Base-by-base conservation (phyloP, 2,329 filamentous ascomycete species). In the Juglanconis oblonga region DNA sequence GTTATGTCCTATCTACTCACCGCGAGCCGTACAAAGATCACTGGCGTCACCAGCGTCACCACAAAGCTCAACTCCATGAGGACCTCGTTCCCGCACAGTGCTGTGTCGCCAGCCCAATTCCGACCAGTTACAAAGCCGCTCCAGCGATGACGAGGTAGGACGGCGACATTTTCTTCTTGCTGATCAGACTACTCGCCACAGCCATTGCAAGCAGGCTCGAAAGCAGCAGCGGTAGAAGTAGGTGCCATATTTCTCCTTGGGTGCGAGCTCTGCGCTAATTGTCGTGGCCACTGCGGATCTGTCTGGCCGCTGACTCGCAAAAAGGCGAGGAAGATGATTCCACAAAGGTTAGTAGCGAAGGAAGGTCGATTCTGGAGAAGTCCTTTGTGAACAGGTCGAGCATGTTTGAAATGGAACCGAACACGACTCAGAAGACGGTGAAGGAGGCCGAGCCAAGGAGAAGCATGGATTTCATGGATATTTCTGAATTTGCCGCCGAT, bases 261-360 rank as follows among this genome's bases (percentile, higher is more conserved):
- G 73, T 0, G 77, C 74, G 52, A 77, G 63, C 17, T 70, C 66
- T 6, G 73, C 71, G 33, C 69, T 67, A 31, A 76, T 72, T 31
- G 74, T 69, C 4, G 68, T 72, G 11, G 73, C 72, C 44, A 81
- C 69, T 4, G 76, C 74, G 62, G 78, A 79, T n/a, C 80, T 76
- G 0, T 77, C 79, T 1, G 77, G 9, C 73, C 78, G 7, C 79
- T 78, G 1, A 81, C 70, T 8, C 79, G 79, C 65, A 81, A 78
- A 29, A 77, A 67, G 2, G 74, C 70, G 7, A 71, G 71, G 14
- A 71, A 71, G 10, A 71, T 62, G 55, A 80, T 76, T 1, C 70
- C 72, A 24, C 24, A 24, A 24, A 24, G 24, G 24, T 24, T 24
- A 24, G 53, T 66, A 13, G 40, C 36, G 10, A 45, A 32, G 3